A percentile compares a stretch with the other conserved stretches of the same genome.
phyloP scores from a whole-genome alignment of 2,329 filamentous ascomycete genomes.

The Botrytis byssoidea region DNA sequence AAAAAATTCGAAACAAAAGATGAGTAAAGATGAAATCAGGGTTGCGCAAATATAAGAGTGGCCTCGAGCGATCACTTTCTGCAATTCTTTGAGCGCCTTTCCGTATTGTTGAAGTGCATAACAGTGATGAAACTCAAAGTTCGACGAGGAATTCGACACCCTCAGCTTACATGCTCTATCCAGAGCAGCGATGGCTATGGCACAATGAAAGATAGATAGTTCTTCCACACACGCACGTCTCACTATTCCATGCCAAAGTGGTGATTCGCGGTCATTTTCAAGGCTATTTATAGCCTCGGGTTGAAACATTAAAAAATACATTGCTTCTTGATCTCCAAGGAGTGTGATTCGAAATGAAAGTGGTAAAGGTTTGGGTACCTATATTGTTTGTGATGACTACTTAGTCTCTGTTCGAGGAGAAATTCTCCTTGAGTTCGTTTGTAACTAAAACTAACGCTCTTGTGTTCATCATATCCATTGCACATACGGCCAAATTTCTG shows the following conservation, averaged over 20 bases:
- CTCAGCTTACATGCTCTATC: background rate
- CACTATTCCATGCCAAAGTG: slow-evolving; percentile 24
- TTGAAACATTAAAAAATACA: background rate
- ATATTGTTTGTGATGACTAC: slow-evolving; percentile 25
- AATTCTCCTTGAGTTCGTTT: background rate
- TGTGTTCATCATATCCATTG: background rate
- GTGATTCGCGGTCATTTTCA: background rate
- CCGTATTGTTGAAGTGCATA: background rate
- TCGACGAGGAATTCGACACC: background rate
- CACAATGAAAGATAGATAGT: slow-evolving; percentile 23
- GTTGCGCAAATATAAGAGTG: background rate
- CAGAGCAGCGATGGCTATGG: slow-evolving; percentile 23
- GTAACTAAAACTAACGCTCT: background rate
- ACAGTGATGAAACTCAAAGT: background rate
- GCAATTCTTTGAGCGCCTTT: background rate
- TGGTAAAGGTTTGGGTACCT: slow-evolving; percentile 18
- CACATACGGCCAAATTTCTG: background rate
- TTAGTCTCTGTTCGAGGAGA: background rate
- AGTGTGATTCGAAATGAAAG: slow-evolving; percentile 22
- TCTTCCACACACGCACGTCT: slow-evolving; percentile 24
- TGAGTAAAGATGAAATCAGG: background rate
- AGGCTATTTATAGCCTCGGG: background rate
- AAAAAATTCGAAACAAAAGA: slow-evolving; percentile 18
- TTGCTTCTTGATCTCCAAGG: slow-evolving; percentile 10
- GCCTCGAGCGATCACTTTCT: background rate